Conservation (phyloP, 306 rosid species). For the Lagenaria siceraria region DNA sequence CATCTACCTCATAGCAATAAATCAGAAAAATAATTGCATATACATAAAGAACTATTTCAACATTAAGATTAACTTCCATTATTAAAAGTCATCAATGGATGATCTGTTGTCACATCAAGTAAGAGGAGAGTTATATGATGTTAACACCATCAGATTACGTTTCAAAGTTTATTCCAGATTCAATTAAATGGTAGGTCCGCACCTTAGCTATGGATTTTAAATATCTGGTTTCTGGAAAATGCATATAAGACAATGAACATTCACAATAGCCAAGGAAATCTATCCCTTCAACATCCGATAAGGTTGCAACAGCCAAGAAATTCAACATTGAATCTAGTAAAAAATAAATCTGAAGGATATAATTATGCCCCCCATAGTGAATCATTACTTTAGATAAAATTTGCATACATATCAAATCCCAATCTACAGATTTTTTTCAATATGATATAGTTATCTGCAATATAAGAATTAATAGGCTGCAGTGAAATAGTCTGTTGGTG, state of each 20-base stretch:
- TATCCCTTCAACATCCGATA: neutral
- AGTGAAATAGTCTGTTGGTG: neutral
- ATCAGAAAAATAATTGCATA: neutral
- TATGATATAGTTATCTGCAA: neutral
- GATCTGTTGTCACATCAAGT: neutral
- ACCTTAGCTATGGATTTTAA: neutral
- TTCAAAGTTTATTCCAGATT: neutral
- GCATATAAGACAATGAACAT: neutral
- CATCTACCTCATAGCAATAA: neutral
- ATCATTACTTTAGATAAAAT: neutral
- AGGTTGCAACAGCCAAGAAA: neutral
- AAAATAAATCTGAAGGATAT: neutral
- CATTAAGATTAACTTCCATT: neutral
- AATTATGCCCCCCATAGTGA: neutral
- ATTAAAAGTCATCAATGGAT: neutral
- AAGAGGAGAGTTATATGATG: neutral
- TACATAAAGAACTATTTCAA: neutral
- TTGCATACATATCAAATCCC: neutral
- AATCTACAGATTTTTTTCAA: neutral
- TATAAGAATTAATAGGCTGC: neutral
- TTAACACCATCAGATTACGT: neutral
- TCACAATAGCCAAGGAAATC: neutral
- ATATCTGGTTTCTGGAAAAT: neutral
- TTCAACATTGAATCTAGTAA: neutral
- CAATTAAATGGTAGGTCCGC: neutral